Percentiles rank a stretch among this genome's conserved stretches.
These are phyloP conservation scores for Coemansia sp. DNA, from an alignment of 192 early-diverging fungal species.

Conservation along the genomic window DNA sequence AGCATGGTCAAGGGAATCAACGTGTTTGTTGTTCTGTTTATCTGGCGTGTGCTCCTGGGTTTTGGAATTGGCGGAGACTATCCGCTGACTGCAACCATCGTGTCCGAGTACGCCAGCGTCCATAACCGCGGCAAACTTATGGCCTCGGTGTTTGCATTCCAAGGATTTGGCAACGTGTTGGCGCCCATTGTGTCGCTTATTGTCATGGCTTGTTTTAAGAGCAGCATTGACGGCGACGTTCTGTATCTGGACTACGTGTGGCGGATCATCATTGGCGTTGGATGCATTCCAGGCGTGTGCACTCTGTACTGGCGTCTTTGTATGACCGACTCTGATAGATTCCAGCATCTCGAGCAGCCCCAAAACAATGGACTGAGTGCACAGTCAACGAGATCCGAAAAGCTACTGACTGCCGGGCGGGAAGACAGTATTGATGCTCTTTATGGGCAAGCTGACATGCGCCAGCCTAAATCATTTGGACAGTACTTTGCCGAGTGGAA, in stretches of 20 bases:
- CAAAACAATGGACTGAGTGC: background rate
- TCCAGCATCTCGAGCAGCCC: slow-evolving; percentile 37
- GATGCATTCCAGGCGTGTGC: slow-evolving; percentile 75
- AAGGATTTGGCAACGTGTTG: slow-evolving; percentile 82
- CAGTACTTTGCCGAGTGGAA: slow-evolving; percentile 76
- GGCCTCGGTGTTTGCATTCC: slow-evolving; percentile 88
- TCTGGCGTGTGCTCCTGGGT: slow-evolving; percentile 89
- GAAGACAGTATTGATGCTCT: slow-evolving; percentile 7
- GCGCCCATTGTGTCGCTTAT: slow-evolving; percentile 74
- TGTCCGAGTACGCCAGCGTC: slow-evolving; percentile 82
- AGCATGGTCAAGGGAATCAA: slow-evolving; percentile 64
- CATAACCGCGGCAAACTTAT: slow-evolving; percentile 84
- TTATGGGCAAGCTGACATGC: background rate
- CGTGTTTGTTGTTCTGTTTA: slow-evolving; percentile 66
- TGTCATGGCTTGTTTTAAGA: slow-evolving; percentile 66
- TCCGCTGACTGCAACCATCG: slow-evolving; percentile 87
- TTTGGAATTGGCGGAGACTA: slow-evolving; percentile 94
- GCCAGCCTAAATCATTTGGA: slow-evolving; percentile 52
- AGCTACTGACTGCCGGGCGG: slow-evolving; percentile 24
- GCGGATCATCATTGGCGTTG: slow-evolving; percentile 82
- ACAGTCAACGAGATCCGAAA: slow-evolving; percentile 34
- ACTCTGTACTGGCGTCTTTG: slow-evolving; percentile 89
- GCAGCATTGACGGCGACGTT: slow-evolving; percentile 59
- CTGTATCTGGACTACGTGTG: slow-evolving; percentile 81
- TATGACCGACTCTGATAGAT: slow-evolving; percentile 91